These are phyloP conservation scores for Colletotrichum abscissum DNA, from an alignment of 2,329 filamentous ascomycete species.

Conservation along the genomic window DNA sequence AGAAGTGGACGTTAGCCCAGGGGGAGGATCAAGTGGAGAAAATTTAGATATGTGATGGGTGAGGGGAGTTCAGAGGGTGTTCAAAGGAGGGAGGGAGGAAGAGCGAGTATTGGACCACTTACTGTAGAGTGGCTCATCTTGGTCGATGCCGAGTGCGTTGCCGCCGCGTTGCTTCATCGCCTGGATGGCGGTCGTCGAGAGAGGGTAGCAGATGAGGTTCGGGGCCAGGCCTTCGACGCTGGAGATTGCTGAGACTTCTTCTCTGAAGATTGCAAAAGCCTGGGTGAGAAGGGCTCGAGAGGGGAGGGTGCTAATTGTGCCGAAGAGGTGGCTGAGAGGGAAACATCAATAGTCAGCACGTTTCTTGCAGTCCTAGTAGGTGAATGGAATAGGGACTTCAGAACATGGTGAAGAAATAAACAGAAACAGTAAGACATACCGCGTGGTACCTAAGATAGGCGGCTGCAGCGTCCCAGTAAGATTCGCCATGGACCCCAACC, in stretches of 20 bases:
- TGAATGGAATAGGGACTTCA: too few species aligned
- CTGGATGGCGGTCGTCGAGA: background rate
- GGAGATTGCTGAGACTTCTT: background rate
- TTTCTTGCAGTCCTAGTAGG: background rate
- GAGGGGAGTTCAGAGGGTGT: too few species aligned
- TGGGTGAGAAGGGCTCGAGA: background rate
- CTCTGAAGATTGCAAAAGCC: background rate
- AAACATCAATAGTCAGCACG: background rate
- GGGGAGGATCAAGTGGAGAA: too few species aligned
- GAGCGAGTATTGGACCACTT: background rate
- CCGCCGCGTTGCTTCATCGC: background rate
- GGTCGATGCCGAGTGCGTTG: background rate
- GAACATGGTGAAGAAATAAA: background rate
- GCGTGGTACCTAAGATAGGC: too few species aligned
- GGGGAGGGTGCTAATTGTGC: background rate
- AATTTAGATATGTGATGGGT: background rate
- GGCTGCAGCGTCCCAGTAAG: background rate
- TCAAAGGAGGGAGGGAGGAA: background rate
- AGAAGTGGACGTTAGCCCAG: too few species aligned
- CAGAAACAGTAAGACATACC: background rate
- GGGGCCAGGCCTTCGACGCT: background rate
- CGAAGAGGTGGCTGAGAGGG: background rate
- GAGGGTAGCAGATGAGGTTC: background rate
- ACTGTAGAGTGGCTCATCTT: background rate
- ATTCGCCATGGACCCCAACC: background rate